A percentile compares a stretch with the other conserved stretches of the same genome.
Conservation (phyloP, 1,139 yeast genomes). For the Yamadazyma blattariae region DNA sequence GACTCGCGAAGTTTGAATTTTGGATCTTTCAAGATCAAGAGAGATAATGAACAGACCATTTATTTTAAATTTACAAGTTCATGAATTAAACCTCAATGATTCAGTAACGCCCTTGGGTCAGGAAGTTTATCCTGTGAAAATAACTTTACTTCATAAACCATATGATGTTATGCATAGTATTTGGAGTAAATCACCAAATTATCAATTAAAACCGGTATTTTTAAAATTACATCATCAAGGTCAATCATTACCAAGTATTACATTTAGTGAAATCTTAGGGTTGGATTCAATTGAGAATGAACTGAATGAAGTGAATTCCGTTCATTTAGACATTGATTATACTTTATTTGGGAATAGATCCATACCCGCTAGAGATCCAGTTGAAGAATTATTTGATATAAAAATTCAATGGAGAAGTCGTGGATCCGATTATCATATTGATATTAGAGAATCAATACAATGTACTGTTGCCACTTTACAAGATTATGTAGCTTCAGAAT, state of each 20-base stretch:
- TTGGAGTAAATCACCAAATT: constrained; percentile 25
- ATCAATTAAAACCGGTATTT: constrained; percentile 23
- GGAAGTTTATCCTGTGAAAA: constrained; percentile 14
- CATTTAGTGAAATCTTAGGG: constrained; percentile 17
- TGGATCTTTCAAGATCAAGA: no score
- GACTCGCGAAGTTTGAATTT: no score
- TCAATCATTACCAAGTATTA: constrained; percentile 6
- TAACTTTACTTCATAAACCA: constrained; percentile 21
- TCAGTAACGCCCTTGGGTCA: constrained; percentile 5
- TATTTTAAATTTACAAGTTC: constrained; percentile 17
- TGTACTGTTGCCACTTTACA: constrained; percentile 23
- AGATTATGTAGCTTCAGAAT: constrained; percentile 18
- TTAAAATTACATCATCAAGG: constrained; percentile 13
- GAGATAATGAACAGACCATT: constrained; percentile 26
- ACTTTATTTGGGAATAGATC: constrained; percentile 15
- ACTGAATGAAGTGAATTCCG: background rate
- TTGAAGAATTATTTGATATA: constrained; percentile 23
- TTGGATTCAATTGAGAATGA: constrained; percentile 8
- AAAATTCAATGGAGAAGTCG: constrained; percentile 16
- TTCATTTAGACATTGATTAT: constrained; percentile 22
- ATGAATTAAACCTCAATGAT: constrained; percentile 11
- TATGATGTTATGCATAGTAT: constrained; percentile 25
- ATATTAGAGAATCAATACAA: constrained; percentile 21
- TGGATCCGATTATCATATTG: constrained; percentile 11
- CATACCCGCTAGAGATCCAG: constrained; percentile 24